Percentiles rank a stretch among this genome's conserved stretches.
Conservation (phyloP, 73 alveolate genomes). For the Paraurostyla sp. region DNA sequence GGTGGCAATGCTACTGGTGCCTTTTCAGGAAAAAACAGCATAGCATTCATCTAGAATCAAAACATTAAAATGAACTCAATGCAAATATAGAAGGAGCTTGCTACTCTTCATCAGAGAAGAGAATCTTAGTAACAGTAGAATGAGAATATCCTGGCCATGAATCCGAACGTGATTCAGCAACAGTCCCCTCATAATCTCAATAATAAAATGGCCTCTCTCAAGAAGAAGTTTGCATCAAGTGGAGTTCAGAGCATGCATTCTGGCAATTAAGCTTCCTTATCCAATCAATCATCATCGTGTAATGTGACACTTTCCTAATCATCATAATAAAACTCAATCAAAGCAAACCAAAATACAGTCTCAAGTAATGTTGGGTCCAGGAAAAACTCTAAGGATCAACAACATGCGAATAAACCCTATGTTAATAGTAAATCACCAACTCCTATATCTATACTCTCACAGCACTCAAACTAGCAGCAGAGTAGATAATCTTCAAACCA, state of each 20-base stretch:
- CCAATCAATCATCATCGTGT: constrained; percentile 26
- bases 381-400: constrained; percentile 34
- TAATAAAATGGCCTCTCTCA: not conserved
- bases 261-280: not conserved
- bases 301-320: constrained; percentile 46
- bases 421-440: constrained; percentile 31
- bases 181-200: constrained; percentile 1
- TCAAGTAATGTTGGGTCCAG: constrained; percentile 32
- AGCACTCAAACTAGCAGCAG: not conserved
- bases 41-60: not conserved
- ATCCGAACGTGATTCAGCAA: not conserved
- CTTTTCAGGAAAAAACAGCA: constrained; percentile 9
- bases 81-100: constrained; percentile 1
- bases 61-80: constrained; percentile 23
- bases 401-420: constrained; percentile 30
- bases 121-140: not conserved
- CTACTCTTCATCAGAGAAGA: not conserved
- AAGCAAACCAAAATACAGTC: not conserved
- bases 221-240: constrained; percentile 49
- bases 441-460: constrained; percentile 40
- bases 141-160: not conserved
- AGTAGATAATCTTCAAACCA: constrained; percentile 23
- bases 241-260: constrained; percentile 29
- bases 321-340: not conserved
- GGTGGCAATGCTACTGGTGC: constrained; percentile 37